Conservation (phyloP, 495 filamentous ascomycete genomes). For the Aspergillus steynii region DNA sequence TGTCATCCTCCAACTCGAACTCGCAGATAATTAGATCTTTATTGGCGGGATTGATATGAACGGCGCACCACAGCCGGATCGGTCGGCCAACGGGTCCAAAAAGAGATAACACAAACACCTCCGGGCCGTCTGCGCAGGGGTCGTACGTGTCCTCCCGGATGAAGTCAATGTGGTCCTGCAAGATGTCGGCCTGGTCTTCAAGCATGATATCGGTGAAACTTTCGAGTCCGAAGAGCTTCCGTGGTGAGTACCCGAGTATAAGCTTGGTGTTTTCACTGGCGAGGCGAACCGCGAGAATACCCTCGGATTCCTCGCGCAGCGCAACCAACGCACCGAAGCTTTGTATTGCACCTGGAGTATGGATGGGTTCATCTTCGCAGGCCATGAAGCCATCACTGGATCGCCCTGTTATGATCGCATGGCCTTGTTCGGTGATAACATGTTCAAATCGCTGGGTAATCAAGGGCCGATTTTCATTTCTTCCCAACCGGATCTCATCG, state of each 20-base stretch:
- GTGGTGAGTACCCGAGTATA: slow-evolving; percentile 78
- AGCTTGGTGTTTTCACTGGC: slow-evolving; percentile 83
- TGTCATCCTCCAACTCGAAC: slow-evolving; percentile 87
- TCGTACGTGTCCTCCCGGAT: slow-evolving; percentile 73
- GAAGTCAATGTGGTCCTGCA: slow-evolving; percentile 87
- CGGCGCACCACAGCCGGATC: slow-evolving; percentile 84
- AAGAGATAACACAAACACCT: slow-evolving; percentile 80
- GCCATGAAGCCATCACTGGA: slow-evolving; percentile 65
- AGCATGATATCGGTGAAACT: slow-evolving; percentile 79
- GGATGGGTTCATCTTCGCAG: slow-evolving; percentile 96
- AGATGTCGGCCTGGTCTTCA: slow-evolving; percentile 78
- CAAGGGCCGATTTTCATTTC: slow-evolving; percentile 21
- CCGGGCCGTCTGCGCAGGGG: slow-evolving; percentile 71
- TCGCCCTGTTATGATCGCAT: slow-evolving; percentile 82
- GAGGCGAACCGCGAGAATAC: slow-evolving; percentile 68
- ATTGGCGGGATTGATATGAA: slow-evolving; percentile 68
- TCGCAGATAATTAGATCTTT: slow-evolving; percentile 82
- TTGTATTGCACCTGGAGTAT: slow-evolving; percentile 88
- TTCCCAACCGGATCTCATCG: not conserved
- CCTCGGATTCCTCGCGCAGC: slow-evolving; percentile 68
- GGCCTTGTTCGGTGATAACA: slow-evolving; percentile 73
- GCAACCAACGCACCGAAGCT: slow-evolving; percentile 79
- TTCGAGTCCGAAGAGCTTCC: slow-evolving; percentile 70
- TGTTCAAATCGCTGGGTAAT: slow-evolving; percentile 80
- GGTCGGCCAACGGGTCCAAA: slow-evolving; percentile 49